phyloP scores from a whole-genome alignment of 805 yeast species.

The Teunomyces funiuensis region DNA sequence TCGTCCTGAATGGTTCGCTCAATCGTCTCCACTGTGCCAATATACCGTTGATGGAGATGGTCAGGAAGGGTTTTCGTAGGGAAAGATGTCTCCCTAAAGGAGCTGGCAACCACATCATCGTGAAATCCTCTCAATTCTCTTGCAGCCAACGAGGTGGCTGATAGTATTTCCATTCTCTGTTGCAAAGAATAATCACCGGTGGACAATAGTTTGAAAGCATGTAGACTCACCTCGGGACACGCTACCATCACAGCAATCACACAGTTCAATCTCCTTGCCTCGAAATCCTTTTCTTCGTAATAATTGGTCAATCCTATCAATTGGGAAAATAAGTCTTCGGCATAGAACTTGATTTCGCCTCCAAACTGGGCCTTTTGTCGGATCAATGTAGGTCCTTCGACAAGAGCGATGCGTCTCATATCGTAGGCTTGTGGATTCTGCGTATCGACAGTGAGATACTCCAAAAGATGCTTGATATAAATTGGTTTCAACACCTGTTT shows the following conservation, averaged over 20 bases:
- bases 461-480: slow-evolving; percentile 70
- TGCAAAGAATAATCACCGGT: slow-evolving; percentile 81
- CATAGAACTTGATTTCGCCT: slow-evolving; percentile 58
- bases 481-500: slow-evolving; percentile 50
- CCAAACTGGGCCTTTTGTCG: slow-evolving; percentile 62
- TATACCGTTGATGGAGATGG: slow-evolving; percentile 45
- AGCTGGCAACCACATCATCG: slow-evolving; percentile 46
- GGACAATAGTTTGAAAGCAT: slow-evolving; percentile 49
- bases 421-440: slow-evolving; percentile 48
- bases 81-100: slow-evolving; percentile 28
- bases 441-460: slow-evolving; percentile 50
- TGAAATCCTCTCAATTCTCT: slow-evolving; percentile 66
- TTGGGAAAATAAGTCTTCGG: slow-evolving; percentile 50
- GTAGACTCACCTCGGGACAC: slow-evolving; percentile 42
- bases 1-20: slow-evolving; percentile 29
- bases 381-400: slow-evolving; percentile 56
- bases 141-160: slow-evolving; percentile 68
- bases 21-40: slow-evolving; percentile 14
- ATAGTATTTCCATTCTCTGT: slow-evolving; percentile 67
- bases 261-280: slow-evolving; percentile 61
- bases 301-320: slow-evolving; percentile 57
- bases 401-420: slow-evolving; percentile 50
- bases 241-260: slow-evolving; percentile 64
- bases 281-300: slow-evolving; percentile 59
- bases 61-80: slow-evolving; percentile 48